Evolutionary conservation across 768 basidiomycete species (phyloP).

Genomic region (Tulasnella sp.): DNA sequence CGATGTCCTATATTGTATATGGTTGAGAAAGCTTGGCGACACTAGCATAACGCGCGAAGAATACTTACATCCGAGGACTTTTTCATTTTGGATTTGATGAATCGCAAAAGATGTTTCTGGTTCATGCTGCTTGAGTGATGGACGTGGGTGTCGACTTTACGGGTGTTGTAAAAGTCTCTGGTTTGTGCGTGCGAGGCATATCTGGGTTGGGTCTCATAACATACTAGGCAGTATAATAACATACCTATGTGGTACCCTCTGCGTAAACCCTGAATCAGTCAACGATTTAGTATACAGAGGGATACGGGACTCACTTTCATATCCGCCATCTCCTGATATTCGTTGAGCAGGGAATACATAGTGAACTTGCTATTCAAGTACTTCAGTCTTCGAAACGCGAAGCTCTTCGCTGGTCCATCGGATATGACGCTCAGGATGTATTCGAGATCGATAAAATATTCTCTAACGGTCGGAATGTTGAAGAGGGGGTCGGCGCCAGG

Average conservation of each 20-base stretch:
- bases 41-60: too few species aligned
- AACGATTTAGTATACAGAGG: background rate
- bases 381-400: slow-evolving; percentile 83
- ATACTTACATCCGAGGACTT: slow-evolving; percentile 57
- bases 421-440: slow-evolving; percentile 82
- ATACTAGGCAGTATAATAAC: slow-evolving; percentile 16
- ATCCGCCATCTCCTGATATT: slow-evolving; percentile 85
- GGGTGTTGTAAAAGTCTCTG: slow-evolving; percentile 96
- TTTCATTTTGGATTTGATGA: slow-evolving; percentile 99
- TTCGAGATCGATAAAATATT: slow-evolving; percentile 95
- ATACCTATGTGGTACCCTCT: slow-evolving; percentile 78
- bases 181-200: background rate
- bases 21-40: too few species aligned
- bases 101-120: slow-evolving; percentile 94
- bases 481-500: slow-evolving; percentile 48
- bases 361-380: slow-evolving; percentile 90
- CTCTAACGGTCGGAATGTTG: slow-evolving; percentile 73
- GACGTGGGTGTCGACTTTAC: slow-evolving; percentile 98
- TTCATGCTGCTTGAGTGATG: slow-evolving; percentile 99
- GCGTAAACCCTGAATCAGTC: background rate
- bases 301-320: slow-evolving; percentile 65
- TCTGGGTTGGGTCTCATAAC: too few species aligned
- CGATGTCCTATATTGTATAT: slow-evolving; percentile 57
- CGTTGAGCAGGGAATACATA: slow-evolving; percentile 85
- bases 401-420: slow-evolving; percentile 92